Percentiles rank a stretch among this genome's conserved stretches.
Conservation (phyloP, 345 rosid genomes). For the Syzygium grande region DNA sequence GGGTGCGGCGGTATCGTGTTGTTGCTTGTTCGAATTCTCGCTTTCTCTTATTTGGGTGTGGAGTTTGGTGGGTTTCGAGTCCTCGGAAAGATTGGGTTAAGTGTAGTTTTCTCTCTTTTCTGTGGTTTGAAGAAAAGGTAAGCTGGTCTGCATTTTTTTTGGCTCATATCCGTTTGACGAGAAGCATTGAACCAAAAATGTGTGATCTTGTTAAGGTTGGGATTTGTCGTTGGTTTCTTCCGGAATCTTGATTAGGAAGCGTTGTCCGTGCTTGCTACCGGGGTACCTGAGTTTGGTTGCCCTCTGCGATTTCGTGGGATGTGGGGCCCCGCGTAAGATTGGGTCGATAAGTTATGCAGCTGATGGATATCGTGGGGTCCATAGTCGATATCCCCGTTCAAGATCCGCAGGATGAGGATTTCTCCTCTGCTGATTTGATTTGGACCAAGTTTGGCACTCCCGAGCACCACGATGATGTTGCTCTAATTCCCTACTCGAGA, state of each 20-base stretch:
- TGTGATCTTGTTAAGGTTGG: background rate
- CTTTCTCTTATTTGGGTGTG: background rate
- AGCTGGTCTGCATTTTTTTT: background rate
- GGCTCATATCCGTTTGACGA: background rate
- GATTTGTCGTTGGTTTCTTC: background rate
- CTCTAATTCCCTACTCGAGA: slow-evolving; percentile 61
- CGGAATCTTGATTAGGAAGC: background rate
- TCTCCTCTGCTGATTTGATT: slow-evolving; percentile 57
- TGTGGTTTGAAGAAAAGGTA: background rate
- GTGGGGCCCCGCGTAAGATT: background rate
- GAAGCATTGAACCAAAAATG: background rate
- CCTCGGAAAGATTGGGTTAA: background rate
- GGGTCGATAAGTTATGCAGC: background rate
- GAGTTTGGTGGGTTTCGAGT: background rate
- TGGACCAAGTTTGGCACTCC: slow-evolving; percentile 81
- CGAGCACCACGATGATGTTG: slow-evolving; percentile 75
- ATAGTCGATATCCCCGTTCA: slow-evolving; percentile 54
- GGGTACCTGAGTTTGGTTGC: background rate
- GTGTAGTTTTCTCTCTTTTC: background rate
- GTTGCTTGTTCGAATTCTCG: background rate
- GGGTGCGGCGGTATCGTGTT: background rate
- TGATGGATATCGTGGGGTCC: slow-evolving; percentile 52
- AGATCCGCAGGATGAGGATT: slow-evolving; percentile 63
- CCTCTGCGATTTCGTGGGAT: background rate
- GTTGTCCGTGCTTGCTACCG: background rate